Conservation (phyloP, 225 moss, liverwort and hornwort genomes). For the Polytrichum commune region DNA sequence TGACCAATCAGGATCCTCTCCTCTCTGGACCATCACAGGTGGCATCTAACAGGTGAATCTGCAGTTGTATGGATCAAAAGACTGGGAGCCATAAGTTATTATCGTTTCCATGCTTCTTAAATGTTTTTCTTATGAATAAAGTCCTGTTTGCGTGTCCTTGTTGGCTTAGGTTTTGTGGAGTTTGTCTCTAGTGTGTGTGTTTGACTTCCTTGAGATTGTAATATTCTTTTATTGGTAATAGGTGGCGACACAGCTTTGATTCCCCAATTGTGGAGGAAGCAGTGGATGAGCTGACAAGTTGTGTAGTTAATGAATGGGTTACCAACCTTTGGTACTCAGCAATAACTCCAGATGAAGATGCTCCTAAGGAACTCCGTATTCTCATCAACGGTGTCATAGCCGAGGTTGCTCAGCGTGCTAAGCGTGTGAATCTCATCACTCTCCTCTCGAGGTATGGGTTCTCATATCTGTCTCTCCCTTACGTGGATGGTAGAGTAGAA, state of each 20-base stretch:
- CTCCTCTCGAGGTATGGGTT: constrained; percentile 43
- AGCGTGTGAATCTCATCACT: constrained; percentile 47
- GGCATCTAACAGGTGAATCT: constrained; percentile 26
- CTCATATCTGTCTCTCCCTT: not conserved
- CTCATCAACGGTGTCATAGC: constrained; percentile 61
- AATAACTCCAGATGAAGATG: constrained; percentile 52
- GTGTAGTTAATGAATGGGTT: constrained; percentile 53
- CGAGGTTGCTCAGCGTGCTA: constrained; percentile 44
- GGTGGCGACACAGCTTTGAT: constrained; percentile 66
- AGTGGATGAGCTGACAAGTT: constrained; percentile 58
- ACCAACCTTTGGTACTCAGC: constrained; percentile 50
- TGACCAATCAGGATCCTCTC: constrained; percentile 42
- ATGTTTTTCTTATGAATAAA: not conserved
- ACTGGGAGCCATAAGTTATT: not conserved
- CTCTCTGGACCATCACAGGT: constrained; percentile 46
- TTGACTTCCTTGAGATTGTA: not conserved
- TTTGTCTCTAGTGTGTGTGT: not conserved
- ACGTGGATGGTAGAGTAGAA: too few relatives aligned
- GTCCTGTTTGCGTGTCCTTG: not conserved
- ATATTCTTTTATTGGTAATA: not conserved
- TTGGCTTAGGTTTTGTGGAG: not conserved
- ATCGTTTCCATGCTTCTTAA: not conserved
- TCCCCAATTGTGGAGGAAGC: constrained; percentile 53
- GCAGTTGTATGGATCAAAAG: not conserved
- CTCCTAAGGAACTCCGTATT: constrained; percentile 52